These are phyloP conservation scores for Colletotrichum brevisporum DNA, from an alignment of 2,329 filamentous ascomycete genomes.

Conservation along the genomic window DNA sequence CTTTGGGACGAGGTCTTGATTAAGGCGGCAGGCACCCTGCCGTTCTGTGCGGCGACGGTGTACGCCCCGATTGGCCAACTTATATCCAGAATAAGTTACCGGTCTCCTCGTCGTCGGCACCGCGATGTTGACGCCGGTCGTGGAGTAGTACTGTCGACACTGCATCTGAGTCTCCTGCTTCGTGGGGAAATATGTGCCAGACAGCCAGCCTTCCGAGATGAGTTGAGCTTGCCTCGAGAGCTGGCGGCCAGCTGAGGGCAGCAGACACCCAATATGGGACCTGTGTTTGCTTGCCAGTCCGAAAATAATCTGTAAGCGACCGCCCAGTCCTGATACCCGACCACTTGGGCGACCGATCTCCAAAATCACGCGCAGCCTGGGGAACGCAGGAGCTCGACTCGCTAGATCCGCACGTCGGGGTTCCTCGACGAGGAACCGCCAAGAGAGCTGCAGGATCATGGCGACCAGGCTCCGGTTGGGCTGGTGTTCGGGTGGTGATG, in stretches of 20 bases:
- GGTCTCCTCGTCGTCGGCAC: not conserved
- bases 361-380: conserved; percentile 2
- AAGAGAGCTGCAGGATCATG: no score
- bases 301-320: not conserved
- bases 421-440: not conserved
- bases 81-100: not conserved
- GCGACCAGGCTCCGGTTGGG: no score
- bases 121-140: not conserved
- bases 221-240: no score
- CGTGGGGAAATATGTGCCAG: no score
- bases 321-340: not conserved
- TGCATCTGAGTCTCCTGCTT: no score
- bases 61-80: not conserved
- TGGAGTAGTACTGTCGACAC: not conserved
- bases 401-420: not conserved
- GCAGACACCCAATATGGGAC: not conserved
- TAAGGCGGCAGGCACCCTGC: no score
- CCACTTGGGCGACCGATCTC: conserved; percentile 9
- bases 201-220: no score
- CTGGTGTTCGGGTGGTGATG: no score
- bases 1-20: no score
- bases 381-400: not conserved
- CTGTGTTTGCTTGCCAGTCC: conserved; percentile 1
- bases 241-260: not conserved
- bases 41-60: not conserved